A percentile compares a stretch with the other conserved stretches of the same genome.
Evolutionary conservation across 441 rosid genomes (phyloP).

Genomic region (Bruguiera hainesii): DNA sequence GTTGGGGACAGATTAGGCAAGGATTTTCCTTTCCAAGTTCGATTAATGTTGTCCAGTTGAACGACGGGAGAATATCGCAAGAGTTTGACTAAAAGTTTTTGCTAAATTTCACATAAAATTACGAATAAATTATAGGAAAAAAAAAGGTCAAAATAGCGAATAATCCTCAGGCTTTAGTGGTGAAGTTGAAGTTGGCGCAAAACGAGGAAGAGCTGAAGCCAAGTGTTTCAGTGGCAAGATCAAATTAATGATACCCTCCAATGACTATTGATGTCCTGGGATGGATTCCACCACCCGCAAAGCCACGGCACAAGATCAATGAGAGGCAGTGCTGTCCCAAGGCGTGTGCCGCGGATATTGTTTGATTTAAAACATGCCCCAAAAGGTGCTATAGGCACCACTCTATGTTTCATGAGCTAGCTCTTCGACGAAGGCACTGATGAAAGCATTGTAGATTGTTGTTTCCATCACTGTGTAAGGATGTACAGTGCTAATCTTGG

Average conservation of each 20-base stretch:
- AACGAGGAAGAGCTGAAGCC: conserved; percentile 52
- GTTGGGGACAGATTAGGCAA: too few relatives aligned
- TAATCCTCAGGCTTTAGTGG: conserved; percentile 13
- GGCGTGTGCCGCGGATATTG: conserved; percentile 18
- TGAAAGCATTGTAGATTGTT: conserved; percentile 28
- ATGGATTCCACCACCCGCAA: conserved; percentile 47
- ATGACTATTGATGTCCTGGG: conserved; percentile 44
- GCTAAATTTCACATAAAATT: too few relatives aligned
- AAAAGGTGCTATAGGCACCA: conserved; percentile 34
- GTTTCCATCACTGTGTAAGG: conserved; percentile 32
- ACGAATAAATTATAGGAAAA: too few relatives aligned
- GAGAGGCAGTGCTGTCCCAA: conserved; percentile 37
- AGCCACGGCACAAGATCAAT: conserved; percentile 46
- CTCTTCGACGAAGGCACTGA: conserved; percentile 22
- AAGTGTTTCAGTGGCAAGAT: conserved; percentile 35
- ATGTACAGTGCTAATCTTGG: conserved; percentile 36
- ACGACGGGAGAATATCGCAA: too few relatives aligned
- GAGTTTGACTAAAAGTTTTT: too few relatives aligned
- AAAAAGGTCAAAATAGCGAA: too few relatives aligned
- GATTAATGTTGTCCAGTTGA: too few relatives aligned
- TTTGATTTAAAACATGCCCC: conserved; percentile 38
- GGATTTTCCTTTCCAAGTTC: too few relatives aligned
- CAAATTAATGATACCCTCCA: conserved; percentile 55
- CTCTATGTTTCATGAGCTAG: conserved; percentile 13
- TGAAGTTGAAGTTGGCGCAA: conserved; percentile 43